Percentiles rank a stretch among this genome's conserved stretches.
These are phyloP conservation scores for Coriolopsis trogii DNA, from an alignment of 1,284 basidiomycete species.

Conservation along the genomic window DNA sequence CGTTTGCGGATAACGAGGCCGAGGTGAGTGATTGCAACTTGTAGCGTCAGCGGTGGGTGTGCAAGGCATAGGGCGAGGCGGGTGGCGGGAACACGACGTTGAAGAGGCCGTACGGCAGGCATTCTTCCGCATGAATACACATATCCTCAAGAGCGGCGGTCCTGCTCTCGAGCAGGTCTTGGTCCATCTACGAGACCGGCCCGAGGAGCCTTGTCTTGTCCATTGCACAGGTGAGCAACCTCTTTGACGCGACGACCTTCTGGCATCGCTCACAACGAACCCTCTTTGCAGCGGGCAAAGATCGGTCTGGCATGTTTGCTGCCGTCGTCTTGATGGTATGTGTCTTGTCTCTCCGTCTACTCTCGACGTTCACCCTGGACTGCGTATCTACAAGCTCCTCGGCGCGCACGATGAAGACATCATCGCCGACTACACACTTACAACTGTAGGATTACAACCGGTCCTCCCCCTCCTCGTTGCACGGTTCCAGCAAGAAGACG, in stretches of 20 bases:
- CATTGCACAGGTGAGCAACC: slow-evolving; percentile 60
- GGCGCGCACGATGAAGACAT: slow-evolving; percentile 46
- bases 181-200: slow-evolving; percentile 67
- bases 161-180: slow-evolving; percentile 63
- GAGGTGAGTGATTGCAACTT: slow-evolving; percentile 34
- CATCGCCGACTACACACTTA: slow-evolving; percentile 43
- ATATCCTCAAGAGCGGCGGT: slow-evolving; percentile 73
- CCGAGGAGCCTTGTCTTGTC: slow-evolving; percentile 62
- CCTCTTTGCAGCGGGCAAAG: slow-evolving; percentile 43
- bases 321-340: slow-evolving; percentile 39
- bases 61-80: too few species aligned
- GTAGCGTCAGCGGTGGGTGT: too few species aligned
- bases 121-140: slow-evolving; percentile 40
- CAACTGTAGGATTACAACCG: slow-evolving; percentile 43
- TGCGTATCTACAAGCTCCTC: slow-evolving; percentile 35
- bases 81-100: too few species aligned
- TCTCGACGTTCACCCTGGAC: neutral
- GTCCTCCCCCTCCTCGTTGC: slow-evolving; percentile 35
- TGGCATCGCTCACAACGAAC: too few species aligned
- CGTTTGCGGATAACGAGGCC: slow-evolving; percentile 34
- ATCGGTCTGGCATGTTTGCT: slow-evolving; percentile 45
- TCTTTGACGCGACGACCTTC: too few species aligned
- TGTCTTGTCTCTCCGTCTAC: neutral
- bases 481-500: slow-evolving; percentile 37
- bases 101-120: too few species aligned